phyloP scores from a whole-genome alignment of 495 filamentous ascomycete genomes.

The Oleoguttula mirabilis region DNA sequence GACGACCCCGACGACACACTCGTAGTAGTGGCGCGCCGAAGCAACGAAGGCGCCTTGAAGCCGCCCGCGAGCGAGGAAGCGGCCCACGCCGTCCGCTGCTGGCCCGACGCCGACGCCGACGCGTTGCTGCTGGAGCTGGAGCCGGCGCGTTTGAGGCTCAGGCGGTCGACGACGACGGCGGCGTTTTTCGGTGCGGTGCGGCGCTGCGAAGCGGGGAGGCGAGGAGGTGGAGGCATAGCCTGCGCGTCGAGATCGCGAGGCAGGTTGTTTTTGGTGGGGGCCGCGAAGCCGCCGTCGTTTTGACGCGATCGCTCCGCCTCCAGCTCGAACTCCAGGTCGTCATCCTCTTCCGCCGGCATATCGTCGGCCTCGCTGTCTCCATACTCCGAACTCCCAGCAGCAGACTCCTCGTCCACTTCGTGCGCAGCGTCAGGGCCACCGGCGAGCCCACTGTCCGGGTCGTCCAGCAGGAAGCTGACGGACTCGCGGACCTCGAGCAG shows the following conservation, averaged over 20 bases:
- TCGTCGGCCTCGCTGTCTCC: slow-evolving; percentile 30
- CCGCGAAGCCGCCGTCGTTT: slow-evolving; percentile 21
- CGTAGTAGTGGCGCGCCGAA: slow-evolving; percentile 63
- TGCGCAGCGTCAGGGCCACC: background rate
- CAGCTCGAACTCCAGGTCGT: slow-evolving; percentile 21
- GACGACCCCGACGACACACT: slow-evolving; percentile 30
- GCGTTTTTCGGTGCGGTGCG: slow-evolving; percentile 32
- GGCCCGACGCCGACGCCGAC: background rate
- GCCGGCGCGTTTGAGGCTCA: slow-evolving; percentile 58
- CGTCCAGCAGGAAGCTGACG: slow-evolving; percentile 69
- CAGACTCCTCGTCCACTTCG: slow-evolving; percentile 1
- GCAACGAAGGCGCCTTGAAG: slow-evolving; percentile 67
- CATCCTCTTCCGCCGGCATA: slow-evolving; percentile 7
- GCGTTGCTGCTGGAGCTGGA: slow-evolving; percentile 37
- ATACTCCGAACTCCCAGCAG: slow-evolving; percentile 29
- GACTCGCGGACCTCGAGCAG: slow-evolving; percentile 68
- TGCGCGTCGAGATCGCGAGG: slow-evolving; percentile 15
- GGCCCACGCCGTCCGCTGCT: slow-evolving; percentile 27
- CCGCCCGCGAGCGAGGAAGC: slow-evolving; percentile 21
- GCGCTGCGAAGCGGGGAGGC: slow-evolving; percentile 14
- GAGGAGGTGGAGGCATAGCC: slow-evolving; percentile 17
- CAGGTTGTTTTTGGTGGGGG: too few species aligned
- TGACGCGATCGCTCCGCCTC: slow-evolving; percentile 22
- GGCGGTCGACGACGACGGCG: slow-evolving; percentile 61
- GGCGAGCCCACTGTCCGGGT: slow-evolving; percentile 42